Evolutionary conservation across 345 rosid species (phyloP), one percentile per base, ranked within the genome.

Genomic region (Lepidium africanum): DNA sequence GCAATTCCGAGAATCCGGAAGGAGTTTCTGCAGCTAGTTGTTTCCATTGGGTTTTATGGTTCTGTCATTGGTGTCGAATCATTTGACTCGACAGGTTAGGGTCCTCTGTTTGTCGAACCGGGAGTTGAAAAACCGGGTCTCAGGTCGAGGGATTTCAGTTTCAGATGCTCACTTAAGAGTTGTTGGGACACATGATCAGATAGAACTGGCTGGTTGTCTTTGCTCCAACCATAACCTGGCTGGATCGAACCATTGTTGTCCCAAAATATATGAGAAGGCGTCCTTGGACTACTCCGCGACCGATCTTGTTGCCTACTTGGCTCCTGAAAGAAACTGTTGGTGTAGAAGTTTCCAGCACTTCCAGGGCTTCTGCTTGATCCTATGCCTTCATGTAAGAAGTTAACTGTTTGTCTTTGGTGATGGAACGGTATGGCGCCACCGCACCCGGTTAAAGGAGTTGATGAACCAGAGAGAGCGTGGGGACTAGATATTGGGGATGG

Each of bases 401-500:
- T 75, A 17, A 71, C 46, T 49, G 68, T 61, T 49, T 85, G 90
- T 53, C 76, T 79, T 19, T 73, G 81, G 59, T 77, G 84, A 73
- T 81, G 81, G 73, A 81, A 86, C 0, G 95, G 89, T 71, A 83
- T 77, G 51, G 86, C 81, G 49, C 85, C 91, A 53, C 73, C 72
- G 19, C 84, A 81, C 41, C 86, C 84, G 1, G 85, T 77, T 39
- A 82, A 78, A 57, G 86, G 91, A 32, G 91, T 84, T 46, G 91
- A 86, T 46, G 91, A 76, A 10, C 88, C 88, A 2, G 91, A 84
- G 37, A 77, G 81, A 40, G 86, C 65, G 38, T 79, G 85, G 25
- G 91, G 91, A 69, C 91, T 86, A 48, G 87, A 86, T 60, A 82
- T 79, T 5, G 84, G 89, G 48, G 91, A 82, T 27, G 91, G 88